Evolutionary conservation across 2,329 filamentous ascomycete genomes (phyloP).

Genomic region (Ophiostoma fasciatum): DNA sequence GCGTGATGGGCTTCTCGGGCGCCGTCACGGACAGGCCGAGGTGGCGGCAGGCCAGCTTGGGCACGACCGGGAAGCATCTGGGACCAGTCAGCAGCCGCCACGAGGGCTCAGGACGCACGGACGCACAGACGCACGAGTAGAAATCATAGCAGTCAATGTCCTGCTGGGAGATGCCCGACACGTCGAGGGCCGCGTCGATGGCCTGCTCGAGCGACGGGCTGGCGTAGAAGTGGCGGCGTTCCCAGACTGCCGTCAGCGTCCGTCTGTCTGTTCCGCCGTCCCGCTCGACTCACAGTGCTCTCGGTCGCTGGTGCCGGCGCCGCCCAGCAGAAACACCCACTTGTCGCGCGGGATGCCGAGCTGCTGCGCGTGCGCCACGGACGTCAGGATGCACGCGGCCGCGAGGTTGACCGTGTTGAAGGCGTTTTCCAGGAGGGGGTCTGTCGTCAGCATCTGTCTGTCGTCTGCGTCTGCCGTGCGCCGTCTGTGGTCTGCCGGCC

Average conservation of each 20-base stretch:
- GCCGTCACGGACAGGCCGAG: constrained; percentile 2
- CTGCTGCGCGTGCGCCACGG: constrained; percentile 4
- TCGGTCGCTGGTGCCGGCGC: constrained; percentile 6
- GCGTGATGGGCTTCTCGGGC: constrained; percentile 3
- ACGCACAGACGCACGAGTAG: constrained; percentile 1
- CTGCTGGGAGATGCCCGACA: constrained; percentile 1
- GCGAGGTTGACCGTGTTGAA: constrained; percentile 9
- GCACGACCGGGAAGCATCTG: constrained; percentile 7
- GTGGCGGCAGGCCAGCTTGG: constrained; percentile 8
- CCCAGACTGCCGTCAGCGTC: constrained; percentile 1
- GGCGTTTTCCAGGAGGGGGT: constrained; percentile 7
- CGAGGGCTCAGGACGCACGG: not conserved
- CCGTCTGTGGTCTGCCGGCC: too few species aligned
- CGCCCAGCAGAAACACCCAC: constrained; percentile 6
- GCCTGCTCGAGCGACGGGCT: constrained; percentile 5
- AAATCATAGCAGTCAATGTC: constrained; percentile 6
- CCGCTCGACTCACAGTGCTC: constrained; percentile 2
- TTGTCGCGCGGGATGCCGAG: constrained; percentile 3
- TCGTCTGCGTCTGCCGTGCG: too few species aligned
- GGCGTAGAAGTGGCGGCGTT: constrained; percentile 5
- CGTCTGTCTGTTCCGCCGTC: too few species aligned
- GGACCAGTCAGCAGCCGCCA: not conserved
- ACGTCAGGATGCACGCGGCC: constrained; percentile 7
- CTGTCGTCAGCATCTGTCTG: too few species aligned
- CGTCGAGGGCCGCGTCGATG: constrained; percentile 3